phyloP scores from a whole-genome alignment of 2,329 filamentous ascomycete species.

The Fusarium oligoseptatum region DNA sequence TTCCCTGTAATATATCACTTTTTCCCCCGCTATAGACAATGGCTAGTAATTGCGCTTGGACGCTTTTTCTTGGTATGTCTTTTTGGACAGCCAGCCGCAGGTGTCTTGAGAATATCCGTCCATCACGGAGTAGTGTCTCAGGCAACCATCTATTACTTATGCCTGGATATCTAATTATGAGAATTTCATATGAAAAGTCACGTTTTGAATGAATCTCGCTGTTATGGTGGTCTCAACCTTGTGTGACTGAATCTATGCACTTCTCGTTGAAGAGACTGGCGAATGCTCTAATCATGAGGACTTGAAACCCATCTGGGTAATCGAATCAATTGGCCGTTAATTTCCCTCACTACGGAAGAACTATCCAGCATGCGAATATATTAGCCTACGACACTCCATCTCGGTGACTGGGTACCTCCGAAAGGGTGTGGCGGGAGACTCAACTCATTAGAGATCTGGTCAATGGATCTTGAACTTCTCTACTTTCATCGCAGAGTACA shows the following conservation, averaged over 20 bases:
- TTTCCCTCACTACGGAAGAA: background rate
- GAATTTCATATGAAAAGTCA: background rate
- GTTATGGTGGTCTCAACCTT: background rate
- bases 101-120: conserved; percentile 2
- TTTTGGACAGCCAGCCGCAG: conserved; percentile 18
- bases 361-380: background rate
- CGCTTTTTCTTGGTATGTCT: conserved; percentile 34
- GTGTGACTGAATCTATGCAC: background rate
- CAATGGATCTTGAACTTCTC: background rate
- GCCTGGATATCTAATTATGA: conserved; percentile 1
- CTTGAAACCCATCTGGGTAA: background rate
- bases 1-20: conserved; percentile 51
- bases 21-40: conserved; percentile 42
- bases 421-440: background rate
- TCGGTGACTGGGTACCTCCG: background rate
- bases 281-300: background rate
- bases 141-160: background rate
- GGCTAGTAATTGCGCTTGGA: conserved; percentile 39
- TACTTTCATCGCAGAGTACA: background rate
- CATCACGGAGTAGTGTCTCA: background rate
- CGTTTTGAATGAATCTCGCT: background rate
- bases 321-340: background rate
- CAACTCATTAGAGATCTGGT: background rate
- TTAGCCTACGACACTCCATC: background rate
- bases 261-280: background rate